Percentiles rank a stretch among this genome's conserved stretches.
Evolutionary conservation across 305 asterid species (phyloP).

Genomic region (Fraxinus latifolia): DNA sequence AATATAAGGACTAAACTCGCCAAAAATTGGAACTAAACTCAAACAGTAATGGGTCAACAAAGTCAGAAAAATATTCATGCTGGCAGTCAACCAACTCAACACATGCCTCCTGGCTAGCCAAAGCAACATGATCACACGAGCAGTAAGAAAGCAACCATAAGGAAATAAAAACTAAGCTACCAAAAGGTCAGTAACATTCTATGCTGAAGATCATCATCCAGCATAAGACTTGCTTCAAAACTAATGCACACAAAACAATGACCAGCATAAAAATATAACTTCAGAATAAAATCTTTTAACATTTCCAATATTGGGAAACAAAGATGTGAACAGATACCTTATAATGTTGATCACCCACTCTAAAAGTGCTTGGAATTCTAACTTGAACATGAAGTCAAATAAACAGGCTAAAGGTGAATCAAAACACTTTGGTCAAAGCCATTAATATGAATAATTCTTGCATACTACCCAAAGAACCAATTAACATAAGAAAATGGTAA

Average conservation of each 20-base stretch:
- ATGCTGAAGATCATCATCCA: conserved; percentile 17
- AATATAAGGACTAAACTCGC: neutral
- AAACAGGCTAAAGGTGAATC: neutral
- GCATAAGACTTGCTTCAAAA: neutral
- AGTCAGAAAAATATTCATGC: neutral
- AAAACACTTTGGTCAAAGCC: neutral
- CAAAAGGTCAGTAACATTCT: conserved; percentile 3
- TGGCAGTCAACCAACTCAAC: conserved; percentile 14
- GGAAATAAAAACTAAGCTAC: conserved; percentile 12
- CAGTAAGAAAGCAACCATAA: conserved; percentile 10
- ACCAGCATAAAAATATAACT: neutral
- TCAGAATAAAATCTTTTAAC: conserved; percentile 5
- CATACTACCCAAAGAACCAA: neutral
- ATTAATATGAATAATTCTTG: neutral
- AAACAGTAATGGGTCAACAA: conserved; percentile 18
- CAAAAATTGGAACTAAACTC: conserved; percentile 6
- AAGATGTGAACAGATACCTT: conserved; percentile 6
- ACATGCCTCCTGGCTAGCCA: conserved; percentile 14
- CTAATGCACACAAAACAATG: conserved; percentile 12
- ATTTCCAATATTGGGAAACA: neutral
- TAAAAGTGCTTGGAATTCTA: neutral
- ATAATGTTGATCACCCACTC: neutral
- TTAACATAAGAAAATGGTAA: neutral
- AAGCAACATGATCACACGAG: conserved; percentile 17
- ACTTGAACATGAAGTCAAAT: neutral